phyloP scores from a whole-genome alignment of 495 filamentous ascomycete species.

The Aspergillus mulundensis region DNA sequence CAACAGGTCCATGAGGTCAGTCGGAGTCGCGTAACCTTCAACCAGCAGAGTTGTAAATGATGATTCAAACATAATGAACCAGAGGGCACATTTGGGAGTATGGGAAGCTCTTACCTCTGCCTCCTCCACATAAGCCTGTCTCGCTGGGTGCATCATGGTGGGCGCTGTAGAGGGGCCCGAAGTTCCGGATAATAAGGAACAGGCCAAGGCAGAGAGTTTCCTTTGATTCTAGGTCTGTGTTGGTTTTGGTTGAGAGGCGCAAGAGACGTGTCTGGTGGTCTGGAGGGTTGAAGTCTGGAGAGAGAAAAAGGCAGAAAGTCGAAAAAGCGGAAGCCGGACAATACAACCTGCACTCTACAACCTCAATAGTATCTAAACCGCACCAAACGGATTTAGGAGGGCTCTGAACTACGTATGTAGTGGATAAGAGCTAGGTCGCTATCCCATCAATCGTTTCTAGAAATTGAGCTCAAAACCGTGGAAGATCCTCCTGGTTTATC shows the following conservation, averaged over 20 bases:
- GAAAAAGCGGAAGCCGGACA: slow-evolving; percentile 10
- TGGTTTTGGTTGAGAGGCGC: neutral
- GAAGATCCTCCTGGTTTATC: neutral
- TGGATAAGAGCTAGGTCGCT: too few relatives aligned
- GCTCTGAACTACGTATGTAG: neutral
- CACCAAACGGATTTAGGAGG: neutral
- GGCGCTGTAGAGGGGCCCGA: slow-evolving; percentile 8
- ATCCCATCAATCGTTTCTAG: too few relatives aligned
- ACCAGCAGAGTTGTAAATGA: slow-evolving; percentile 17
- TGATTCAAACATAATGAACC: neutral
- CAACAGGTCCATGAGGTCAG: slow-evolving; percentile 23
- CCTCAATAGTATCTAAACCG: neutral
- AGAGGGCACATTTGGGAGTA: neutral
- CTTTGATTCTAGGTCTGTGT: neutral
- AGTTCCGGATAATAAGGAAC: neutral
- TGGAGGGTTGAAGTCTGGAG: neutral
- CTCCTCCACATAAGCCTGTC: slow-evolving; percentile 96
- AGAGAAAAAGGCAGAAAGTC: slow-evolving; percentile 10
- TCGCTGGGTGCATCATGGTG: slow-evolving; percentile 82
- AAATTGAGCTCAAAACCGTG: too few relatives aligned
- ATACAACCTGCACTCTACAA: neutral
- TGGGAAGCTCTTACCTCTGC: slow-evolving; percentile 57
- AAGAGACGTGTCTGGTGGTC: neutral
- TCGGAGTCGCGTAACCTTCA: slow-evolving; percentile 3
- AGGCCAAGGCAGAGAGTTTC: neutral